These are phyloP conservation scores for Hortiboletus campestris DNA, from an alignment of 768 basidiomycete species.

Conservation along the genomic window DNA sequence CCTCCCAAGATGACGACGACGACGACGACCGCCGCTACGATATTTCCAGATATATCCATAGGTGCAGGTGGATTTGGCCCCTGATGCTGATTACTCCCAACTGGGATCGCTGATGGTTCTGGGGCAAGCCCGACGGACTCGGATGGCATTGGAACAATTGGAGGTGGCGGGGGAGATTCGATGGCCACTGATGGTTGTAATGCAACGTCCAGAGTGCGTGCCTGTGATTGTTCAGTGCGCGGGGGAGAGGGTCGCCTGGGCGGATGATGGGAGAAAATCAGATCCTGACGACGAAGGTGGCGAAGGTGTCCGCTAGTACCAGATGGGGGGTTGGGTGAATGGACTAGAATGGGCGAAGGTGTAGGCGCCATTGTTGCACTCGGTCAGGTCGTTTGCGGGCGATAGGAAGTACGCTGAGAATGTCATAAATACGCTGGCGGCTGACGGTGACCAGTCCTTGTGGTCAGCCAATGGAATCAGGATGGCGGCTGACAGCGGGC, in stretches of 20 bases:
- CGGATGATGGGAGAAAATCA: slow-evolving; percentile 3
- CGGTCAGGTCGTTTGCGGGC: background rate
- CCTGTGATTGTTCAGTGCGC: background rate
- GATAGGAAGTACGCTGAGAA: background rate
- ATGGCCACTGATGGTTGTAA: slow-evolving; percentile 7
- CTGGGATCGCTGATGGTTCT: slow-evolving; percentile 3
- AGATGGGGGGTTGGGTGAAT: background rate
- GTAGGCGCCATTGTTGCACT: slow-evolving; percentile 24
- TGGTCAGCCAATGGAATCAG: slow-evolving; percentile 13
- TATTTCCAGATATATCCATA: slow-evolving; percentile 21
- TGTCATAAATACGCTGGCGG: slow-evolving; percentile 28
- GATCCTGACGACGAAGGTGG: slow-evolving; percentile 17
- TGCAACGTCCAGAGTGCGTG: slow-evolving; percentile 5
- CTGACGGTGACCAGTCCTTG: slow-evolving; percentile 16
- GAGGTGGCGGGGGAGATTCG: slow-evolving; percentile 1
- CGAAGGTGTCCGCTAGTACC: slow-evolving; percentile 3
- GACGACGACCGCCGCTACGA: slow-evolving; percentile 22
- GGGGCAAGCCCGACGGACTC: slow-evolving; percentile 4
- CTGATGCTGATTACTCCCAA: background rate
- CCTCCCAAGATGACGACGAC: slow-evolving; percentile 27
- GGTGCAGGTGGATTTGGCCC: background rate
- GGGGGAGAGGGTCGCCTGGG: background rate
- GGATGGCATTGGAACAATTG: slow-evolving; percentile 3
- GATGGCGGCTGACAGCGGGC: slow-evolving; percentile 21
- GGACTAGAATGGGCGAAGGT: slow-evolving; percentile 1